phyloP scores from a whole-genome alignment of 768 basidiomycete genomes.

The Lactarius trivialis region DNA sequence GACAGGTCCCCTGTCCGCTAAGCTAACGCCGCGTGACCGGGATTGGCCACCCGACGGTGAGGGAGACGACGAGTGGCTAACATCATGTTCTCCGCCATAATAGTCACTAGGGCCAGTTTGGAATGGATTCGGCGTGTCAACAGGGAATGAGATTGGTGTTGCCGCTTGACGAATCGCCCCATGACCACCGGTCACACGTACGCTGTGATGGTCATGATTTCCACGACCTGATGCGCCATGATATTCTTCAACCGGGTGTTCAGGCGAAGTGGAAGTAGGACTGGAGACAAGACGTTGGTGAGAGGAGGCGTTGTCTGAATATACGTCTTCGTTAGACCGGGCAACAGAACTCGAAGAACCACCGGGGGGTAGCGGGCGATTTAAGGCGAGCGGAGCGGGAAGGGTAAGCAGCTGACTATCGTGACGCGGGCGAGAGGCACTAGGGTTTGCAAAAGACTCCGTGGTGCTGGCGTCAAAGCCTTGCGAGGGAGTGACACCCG shows the following conservation, averaged over 20 bases:
- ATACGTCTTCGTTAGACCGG: constrained; percentile 32
- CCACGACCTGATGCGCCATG: constrained; percentile 14
- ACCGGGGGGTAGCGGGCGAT: constrained; percentile 31
- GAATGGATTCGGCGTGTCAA: constrained; percentile 5
- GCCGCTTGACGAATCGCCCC: constrained; percentile 2
- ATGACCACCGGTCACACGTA: neutral
- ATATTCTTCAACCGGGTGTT: constrained; percentile 27
- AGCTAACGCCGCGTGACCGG: constrained; percentile 55
- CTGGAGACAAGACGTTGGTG: constrained; percentile 39
- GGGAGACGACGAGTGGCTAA: neutral
- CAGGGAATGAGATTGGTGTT: constrained; percentile 5
- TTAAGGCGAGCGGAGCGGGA: constrained; percentile 65
- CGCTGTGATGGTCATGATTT: constrained; percentile 16
- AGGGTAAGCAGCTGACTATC: constrained; percentile 71
- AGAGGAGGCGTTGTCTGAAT: constrained; percentile 37
- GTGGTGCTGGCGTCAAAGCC: constrained; percentile 53
- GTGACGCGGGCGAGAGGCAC: constrained; percentile 47
- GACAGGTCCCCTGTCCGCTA: constrained; percentile 81
- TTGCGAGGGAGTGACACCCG: constrained; percentile 49
- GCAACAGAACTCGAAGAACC: constrained; percentile 33
- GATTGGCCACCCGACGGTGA: constrained; percentile 12
- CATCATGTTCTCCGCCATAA: constrained; percentile 5
- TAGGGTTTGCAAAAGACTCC: constrained; percentile 44
- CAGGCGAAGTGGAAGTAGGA: constrained; percentile 28
- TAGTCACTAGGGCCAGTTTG: constrained; percentile 5